Evolutionary conservation across 495 filamentous ascomycete species (phyloP), one percentile per base, ranked within the genome.

Genomic region (Penicillium argentinense): DNA sequence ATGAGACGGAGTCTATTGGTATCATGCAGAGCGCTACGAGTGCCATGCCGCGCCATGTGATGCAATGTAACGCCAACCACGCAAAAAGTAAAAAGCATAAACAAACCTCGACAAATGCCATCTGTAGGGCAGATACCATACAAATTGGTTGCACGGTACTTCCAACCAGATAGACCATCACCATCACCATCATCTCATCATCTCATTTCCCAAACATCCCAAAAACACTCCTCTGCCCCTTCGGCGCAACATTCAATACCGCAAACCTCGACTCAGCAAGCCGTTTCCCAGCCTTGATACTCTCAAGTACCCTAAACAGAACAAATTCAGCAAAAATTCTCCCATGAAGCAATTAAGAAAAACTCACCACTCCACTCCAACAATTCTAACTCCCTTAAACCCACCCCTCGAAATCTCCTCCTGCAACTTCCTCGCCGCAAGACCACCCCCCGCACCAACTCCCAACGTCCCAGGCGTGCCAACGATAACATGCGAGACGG

Each of bases 401-500:
- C 68, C 67, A 16, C 82, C 78, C 3, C 84, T 72, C 32, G 64
- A 59, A 42, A 96, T 85, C 65, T 96, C 91, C 61, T 81, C 87
- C 61, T 97, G 85, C 14, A 95, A 64, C 68, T 97, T 97, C 27
- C 77, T 72, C 8, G 78, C 89, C 2, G 90, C 79, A 8, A 98
- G 71, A 0, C 89, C 91, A 22, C 91, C 91, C 0, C 90, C 91
- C 6, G 75, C 77, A 9, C 86, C 83, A 14, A 51, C 55, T 13
- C 67, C 68, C 23, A 47, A 41, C 13, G 49, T 48, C 8, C 48
- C 57, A 19, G 82, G 78, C 37, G 62, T 74, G 2, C 86, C 89
- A 12, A 97, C 55, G 41, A 98, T 86, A 47, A 97, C 85, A 66
- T 98, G 93, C 8, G 91, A 95, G 27, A 96, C 88, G 26, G 75